phyloP scores from a whole-genome alignment of 768 basidiomycete genomes.

The Russula foetens region DNA sequence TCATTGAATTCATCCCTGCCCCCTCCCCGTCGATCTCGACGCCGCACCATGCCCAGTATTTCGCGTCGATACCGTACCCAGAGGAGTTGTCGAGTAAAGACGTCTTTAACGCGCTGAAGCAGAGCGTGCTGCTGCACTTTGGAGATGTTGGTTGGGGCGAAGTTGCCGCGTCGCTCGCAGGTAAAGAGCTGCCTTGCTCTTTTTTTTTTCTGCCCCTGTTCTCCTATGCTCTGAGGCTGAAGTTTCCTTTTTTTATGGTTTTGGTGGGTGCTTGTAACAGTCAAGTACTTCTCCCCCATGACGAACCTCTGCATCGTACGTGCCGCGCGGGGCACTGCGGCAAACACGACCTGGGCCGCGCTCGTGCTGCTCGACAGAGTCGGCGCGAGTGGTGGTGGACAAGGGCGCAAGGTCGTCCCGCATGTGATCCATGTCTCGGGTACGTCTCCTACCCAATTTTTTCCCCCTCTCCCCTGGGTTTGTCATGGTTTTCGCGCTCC shows the following conservation, averaged over 20 bases:
- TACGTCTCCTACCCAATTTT: constrained; percentile 28
- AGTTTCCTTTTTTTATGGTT: too few relatives aligned
- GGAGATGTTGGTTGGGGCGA: constrained; percentile 86
- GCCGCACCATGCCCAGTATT: constrained; percentile 66
- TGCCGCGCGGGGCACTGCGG: constrained; percentile 66
- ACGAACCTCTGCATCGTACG: constrained; percentile 83
- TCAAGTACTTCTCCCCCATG: constrained; percentile 81
- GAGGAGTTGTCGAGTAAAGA: constrained; percentile 58
- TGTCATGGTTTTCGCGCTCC: neutral
- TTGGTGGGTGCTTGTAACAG: too few relatives aligned
- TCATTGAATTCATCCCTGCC: constrained; percentile 69
- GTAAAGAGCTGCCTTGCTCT: too few relatives aligned
- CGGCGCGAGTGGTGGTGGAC: constrained; percentile 34
- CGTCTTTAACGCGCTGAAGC: constrained; percentile 60
- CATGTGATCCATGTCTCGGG: constrained; percentile 78
- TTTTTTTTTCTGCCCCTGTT: too few relatives aligned
- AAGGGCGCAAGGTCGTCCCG: constrained; percentile 44
- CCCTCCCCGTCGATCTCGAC: constrained; percentile 60
- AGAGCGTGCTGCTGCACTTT: constrained; percentile 63
- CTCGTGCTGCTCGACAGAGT: constrained; percentile 61
- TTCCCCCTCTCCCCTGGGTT: neutral
- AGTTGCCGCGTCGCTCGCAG: constrained; percentile 59
- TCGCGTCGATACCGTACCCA: constrained; percentile 29
- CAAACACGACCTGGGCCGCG: constrained; percentile 73
- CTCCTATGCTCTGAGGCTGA: too few relatives aligned